Evolutionary conservation across 345 rosid genomes (phyloP), one percentile per base, ranked within the genome.

Genomic region (Fremontodendron californicum): DNA sequence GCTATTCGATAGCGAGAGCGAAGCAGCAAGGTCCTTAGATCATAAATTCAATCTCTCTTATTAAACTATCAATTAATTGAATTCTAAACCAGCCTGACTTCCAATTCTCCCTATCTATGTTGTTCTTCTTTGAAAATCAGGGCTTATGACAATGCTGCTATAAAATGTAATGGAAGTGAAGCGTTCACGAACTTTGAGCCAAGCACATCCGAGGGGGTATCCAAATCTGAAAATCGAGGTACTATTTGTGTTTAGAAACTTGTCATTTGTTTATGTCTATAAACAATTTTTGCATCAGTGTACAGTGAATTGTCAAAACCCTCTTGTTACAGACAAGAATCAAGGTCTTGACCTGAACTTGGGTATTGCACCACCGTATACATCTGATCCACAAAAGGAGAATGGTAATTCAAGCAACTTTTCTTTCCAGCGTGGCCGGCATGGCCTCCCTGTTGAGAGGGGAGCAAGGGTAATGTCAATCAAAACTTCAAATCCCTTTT

Each of bases 101-200:
- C 35, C 46, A 9, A 40, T 29, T 66, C 45, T 68, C 31, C 42
- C 71, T 55, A 42, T 70, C 23, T 79, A 6, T 48, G 74, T 73
- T 76, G 0, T 3, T 67, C 55, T 77, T 54, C 37, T 77, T 10
- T 79, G 83, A 77, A 58, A 45, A 64, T 43, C 78, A 93, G 98
- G 84, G 98, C 93, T 71, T 93, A 93, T 79, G 99, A 94, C 80
- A 93, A 87, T 85, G 98, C 99, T 79, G 96, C 97, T 61, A 84
- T 94, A 16, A 91, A 88, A 43, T 90, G 89, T 73, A 88, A 87
- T 76, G 98, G 97, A 21, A 89, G 86, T 78, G 99, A 96, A 79
- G 97, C 99, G 0, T 90, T 96, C 55, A 92, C 98, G 25, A 96
- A 96, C 85, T 96, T 96, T 78, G 93, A 90, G 62, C 89, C 94